Percentiles rank a stretch among this genome's conserved stretches.
Evolutionary conservation across 441 rosid genomes (phyloP).

Genomic region (Raphanus hybrid): DNA sequence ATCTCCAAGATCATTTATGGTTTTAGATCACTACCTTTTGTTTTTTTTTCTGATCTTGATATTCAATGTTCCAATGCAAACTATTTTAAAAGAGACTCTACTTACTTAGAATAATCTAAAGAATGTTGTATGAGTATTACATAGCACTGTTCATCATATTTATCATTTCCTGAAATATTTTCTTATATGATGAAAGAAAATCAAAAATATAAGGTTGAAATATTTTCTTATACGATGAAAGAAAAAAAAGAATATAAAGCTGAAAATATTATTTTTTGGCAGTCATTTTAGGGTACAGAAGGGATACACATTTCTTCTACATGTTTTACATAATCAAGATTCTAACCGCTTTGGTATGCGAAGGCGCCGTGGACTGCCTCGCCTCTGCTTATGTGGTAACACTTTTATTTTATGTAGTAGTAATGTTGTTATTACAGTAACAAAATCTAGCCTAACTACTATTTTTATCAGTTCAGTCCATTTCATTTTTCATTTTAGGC

Average conservation of each 20-base stretch:
- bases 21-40: not conserved
- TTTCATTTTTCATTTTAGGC: slow-evolving; percentile 51
- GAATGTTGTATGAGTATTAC: not conserved
- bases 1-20: not conserved
- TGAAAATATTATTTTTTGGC: slow-evolving; percentile 30
- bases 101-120: not conserved
- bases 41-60: not conserved
- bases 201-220: too few relatives aligned
- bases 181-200: not conserved
- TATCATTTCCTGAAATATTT: not conserved
- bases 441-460: not conserved
- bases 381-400: slow-evolving; percentile 88
- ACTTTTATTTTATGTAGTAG: not conserved
- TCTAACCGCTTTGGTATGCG: slow-evolving; percentile 64
- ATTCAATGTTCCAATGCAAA: not conserved
- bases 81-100: not conserved
- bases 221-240: too few relatives aligned
- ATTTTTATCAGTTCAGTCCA: not conserved
- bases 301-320: slow-evolving; percentile 67
- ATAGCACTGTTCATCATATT: not conserved
- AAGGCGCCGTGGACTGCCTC: slow-evolving; percentile 68
- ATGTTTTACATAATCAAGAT: slow-evolving; percentile 62
- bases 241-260: not conserved
- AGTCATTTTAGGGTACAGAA: slow-evolving; percentile 79
- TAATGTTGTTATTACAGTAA: not conserved